phyloP scores from a whole-genome alignment of 768 basidiomycete genomes.

The Boletus edulis region DNA sequence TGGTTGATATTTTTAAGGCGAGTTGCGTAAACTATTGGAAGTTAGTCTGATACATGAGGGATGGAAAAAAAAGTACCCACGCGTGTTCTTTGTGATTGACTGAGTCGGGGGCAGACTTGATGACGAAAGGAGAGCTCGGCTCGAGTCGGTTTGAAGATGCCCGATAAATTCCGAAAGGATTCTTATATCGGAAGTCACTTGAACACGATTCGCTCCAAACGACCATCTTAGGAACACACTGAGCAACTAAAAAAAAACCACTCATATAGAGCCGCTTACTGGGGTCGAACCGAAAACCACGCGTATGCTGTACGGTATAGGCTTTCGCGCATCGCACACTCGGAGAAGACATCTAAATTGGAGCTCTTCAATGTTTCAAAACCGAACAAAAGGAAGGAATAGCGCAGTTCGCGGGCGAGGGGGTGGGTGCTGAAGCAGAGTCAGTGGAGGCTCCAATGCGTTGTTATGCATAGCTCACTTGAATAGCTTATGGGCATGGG shows the following conservation, averaged over 20 bases:
- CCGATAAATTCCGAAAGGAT: conserved; percentile 81
- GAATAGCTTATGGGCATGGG: conserved; percentile 62
- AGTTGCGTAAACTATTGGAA: conserved; percentile 48
- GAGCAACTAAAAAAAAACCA: background rate
- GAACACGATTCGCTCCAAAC: conserved; percentile 90
- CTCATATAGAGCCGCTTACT: conserved; percentile 51
- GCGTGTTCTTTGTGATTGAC: conserved; percentile 36
- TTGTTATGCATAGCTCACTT: conserved; percentile 50
- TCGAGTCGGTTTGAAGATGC: conserved; percentile 70
- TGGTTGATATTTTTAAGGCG: conserved; percentile 66
- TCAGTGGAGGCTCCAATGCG: background rate
- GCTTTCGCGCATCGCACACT: conserved; percentile 67
- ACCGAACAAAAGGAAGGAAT: conserved; percentile 88
- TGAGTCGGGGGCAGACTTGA: conserved; percentile 63
- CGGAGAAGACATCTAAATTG: conserved; percentile 77
- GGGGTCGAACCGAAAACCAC: conserved; percentile 93
- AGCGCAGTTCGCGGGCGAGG: conserved; percentile 85
- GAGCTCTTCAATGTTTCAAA: conserved; percentile 91
- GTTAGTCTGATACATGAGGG: conserved; percentile 3
- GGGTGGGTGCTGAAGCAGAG: conserved; percentile 72
- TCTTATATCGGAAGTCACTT: conserved; percentile 86
- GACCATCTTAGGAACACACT: conserved; percentile 69
- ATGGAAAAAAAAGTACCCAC: conserved; percentile 31
- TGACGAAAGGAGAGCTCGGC: conserved; percentile 54
- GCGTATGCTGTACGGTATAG: conserved; percentile 80